Evolutionary conservation across 1,284 basidiomycete genomes (phyloP).

Genomic region (Marasmius sp.): DNA sequence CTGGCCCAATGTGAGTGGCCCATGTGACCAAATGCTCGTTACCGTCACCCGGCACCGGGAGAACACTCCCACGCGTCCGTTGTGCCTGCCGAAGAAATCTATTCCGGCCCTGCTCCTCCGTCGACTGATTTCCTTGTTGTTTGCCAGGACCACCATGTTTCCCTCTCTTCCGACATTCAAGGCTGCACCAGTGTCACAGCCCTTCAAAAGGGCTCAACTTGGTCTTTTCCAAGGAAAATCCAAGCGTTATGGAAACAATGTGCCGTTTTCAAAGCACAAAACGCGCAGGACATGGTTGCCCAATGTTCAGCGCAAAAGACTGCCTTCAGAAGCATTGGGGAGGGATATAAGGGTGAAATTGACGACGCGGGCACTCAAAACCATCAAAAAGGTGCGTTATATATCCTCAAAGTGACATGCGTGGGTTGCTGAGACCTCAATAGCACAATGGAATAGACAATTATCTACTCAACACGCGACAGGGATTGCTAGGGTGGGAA

Average conservation of each 20-base stretch:
- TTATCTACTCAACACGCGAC: slow-evolving; percentile 69
- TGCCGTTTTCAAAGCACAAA: slow-evolving; percentile 89
- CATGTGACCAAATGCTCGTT: slow-evolving; percentile 4
- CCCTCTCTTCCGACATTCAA: slow-evolving; percentile 25
- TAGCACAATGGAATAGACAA: slow-evolving; percentile 80
- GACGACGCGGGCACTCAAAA: slow-evolving; percentile 72
- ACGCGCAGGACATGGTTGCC: slow-evolving; percentile 90
- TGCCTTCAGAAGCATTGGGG: slow-evolving; percentile 67
- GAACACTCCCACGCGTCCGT: too few relatives aligned
- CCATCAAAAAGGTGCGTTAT: slow-evolving; percentile 71
- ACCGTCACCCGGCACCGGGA: not conserved
- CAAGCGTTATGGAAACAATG: slow-evolving; percentile 85
- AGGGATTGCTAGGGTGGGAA: slow-evolving; percentile 67
- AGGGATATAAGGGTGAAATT: slow-evolving; percentile 64
- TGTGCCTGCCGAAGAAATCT: too few relatives aligned
- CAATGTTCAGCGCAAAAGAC: slow-evolving; percentile 76
- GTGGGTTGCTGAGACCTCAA: not conserved
- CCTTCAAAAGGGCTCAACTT: slow-evolving; percentile 74
- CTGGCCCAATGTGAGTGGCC: not conserved
- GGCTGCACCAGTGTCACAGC: slow-evolving; percentile 46
- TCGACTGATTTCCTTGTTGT: too few relatives aligned
- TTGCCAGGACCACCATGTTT: slow-evolving; percentile 22
- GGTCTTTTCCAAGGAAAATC: slow-evolving; percentile 81
- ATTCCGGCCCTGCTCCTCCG: too few relatives aligned
- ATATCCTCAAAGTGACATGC: not conserved